A percentile compares a stretch with the other conserved stretches of the same genome.
Conservation (phyloP, 306 rosid genomes). For the Gynostemma pentaphyllum region DNA sequence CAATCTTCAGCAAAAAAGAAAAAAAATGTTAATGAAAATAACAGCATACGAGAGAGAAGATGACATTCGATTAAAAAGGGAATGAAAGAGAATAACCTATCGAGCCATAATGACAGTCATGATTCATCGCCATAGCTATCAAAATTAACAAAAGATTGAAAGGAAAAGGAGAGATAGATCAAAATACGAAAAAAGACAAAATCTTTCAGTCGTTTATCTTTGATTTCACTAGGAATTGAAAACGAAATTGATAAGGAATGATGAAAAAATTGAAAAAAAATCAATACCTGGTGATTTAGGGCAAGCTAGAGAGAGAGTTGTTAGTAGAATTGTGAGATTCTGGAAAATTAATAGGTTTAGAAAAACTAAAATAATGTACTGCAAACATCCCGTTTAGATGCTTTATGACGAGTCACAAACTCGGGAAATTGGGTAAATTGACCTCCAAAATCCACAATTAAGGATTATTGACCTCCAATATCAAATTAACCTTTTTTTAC, state of each 20-base stretch:
- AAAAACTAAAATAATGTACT: too few species aligned
- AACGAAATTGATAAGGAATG: neutral
- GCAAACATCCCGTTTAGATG: too few species aligned
- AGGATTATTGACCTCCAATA: too few species aligned
- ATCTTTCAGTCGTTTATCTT: neutral
- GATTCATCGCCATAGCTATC: constrained; percentile 10
- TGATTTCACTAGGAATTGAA: neutral
- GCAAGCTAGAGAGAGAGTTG: neutral
- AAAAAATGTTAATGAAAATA: neutral
- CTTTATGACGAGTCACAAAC: too few species aligned
- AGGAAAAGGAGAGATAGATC: constrained; percentile 6
- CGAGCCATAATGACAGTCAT: constrained; percentile 6
- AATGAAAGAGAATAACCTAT: constrained; percentile 6
- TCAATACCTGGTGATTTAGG: neutral
- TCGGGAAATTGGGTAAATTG: too few species aligned
- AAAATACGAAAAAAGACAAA: neutral
- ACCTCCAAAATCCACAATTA: too few species aligned
- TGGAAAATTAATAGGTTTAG: neutral
- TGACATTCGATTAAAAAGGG: neutral
- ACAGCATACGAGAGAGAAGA: neutral
- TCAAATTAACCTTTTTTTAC: too few species aligned
- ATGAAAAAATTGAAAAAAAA: neutral
- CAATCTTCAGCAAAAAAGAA: neutral
- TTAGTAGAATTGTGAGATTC: neutral
- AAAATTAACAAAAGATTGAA: constrained; percentile 7